These are phyloP conservation scores for Solanum medicagineum DNA, from an alignment of 257 asterid genomes.

Conservation along the genomic window DNA sequence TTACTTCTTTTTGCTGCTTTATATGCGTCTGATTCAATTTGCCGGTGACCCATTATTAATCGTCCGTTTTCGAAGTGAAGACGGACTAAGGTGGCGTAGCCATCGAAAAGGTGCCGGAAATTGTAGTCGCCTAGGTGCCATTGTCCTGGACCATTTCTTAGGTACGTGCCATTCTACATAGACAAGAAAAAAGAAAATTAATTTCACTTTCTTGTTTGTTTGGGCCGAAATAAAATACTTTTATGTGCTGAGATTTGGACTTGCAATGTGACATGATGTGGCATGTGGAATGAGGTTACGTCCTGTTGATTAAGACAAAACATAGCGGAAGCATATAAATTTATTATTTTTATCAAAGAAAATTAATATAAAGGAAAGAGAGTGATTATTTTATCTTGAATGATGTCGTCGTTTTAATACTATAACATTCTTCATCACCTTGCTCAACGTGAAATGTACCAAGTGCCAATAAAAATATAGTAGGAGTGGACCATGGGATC, in stretches of 20 bases:
- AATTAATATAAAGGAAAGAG: neutral
- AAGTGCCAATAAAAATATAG: neutral
- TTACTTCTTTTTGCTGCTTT: conserved; percentile 61
- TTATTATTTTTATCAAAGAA: neutral
- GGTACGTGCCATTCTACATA: conserved; percentile 84
- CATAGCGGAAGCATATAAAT: neutral
- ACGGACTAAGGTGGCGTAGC: conserved; percentile 91
- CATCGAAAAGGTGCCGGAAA: conserved; percentile 95
- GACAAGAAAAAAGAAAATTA: neutral
- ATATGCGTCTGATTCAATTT: conserved; percentile 79
- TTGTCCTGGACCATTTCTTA: conserved; percentile 89
- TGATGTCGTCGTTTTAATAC: neutral
- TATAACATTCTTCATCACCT: neutral
- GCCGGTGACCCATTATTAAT: conserved; percentile 78
- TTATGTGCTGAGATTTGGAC: neutral
- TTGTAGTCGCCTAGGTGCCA: conserved; percentile 86
- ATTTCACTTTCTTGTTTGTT: neutral
- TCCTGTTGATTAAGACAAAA: neutral
- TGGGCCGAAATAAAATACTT: neutral
- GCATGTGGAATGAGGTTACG: neutral
- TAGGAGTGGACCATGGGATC: neutral
- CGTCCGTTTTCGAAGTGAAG: conserved; percentile 55
- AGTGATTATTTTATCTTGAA: neutral
- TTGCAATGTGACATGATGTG: conserved; percentile 10
- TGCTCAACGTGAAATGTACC: neutral